Evolutionary conservation across 2,329 filamentous ascomycete species (phyloP), one percentile per base, ranked within the genome.

Genomic region (Plenodomus tracheiphilus): DNA sequence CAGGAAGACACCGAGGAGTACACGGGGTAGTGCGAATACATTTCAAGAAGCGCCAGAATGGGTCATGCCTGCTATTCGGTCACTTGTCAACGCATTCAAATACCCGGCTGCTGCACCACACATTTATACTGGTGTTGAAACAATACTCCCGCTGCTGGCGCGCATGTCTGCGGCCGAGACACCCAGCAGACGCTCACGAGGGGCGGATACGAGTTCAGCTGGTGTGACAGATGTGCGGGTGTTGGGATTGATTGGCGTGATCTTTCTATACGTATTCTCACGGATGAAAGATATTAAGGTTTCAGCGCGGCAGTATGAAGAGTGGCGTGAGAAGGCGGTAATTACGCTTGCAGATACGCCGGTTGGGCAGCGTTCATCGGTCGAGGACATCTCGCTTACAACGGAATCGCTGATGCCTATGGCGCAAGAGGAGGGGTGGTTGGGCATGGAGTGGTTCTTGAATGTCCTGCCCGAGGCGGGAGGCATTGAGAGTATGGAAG

Each of bases 111-210:
- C 91, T 2, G 84, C 83, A 0, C 87, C 88, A 0, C 88, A 91
- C 45, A 81, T 95, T 0, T 82, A 89, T 41, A 86, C 89, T 0
- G 91, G 89, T 1, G 79, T 91, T 43, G 86, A 76, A 20, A 79
- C 76, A 2, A 87, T 76, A 73, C 61, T 81, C 2, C 72, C 70
- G 9, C 57, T 72, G 8, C 64, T 69, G 9, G 59, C 58, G 15
- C 63, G 59, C 36, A 69, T 68, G 62, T 48, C 62, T 8, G 57
- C 58, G n/a, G 55, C 76, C 3, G 66, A 68, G 17, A 65, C 66
- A 4, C 68, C 43, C 67, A 77, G 47, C 76, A 84, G 54, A 72
- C 75, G 46, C 80, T 79, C 81, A 66, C 79, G 6, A 64, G 75
- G 39, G 68, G 71, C 35, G 75, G 37, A 51, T 8, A 46, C 61